Base-by-base conservation (phyloP, 108 stramenopile species). In the Stephanodiscus triporus region DNA sequence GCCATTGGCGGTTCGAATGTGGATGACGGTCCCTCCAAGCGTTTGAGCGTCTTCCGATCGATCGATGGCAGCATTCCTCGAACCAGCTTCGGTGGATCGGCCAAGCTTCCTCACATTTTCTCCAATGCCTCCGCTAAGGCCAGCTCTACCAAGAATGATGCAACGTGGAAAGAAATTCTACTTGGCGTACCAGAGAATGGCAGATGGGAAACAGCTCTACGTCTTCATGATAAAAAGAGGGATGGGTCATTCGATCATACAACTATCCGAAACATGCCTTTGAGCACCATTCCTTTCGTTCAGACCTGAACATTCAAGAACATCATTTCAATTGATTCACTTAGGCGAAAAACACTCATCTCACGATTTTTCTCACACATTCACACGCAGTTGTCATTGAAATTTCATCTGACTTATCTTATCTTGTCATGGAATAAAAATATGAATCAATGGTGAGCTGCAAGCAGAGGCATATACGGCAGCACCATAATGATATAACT, bases 211-310 rank as follows among this genome's bases (percentile, higher is more conserved):
- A 27, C 40, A 40, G 68, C 55, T 16, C 26, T 55, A 5, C 56
- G 40, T 14, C 32, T 23, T 42, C 22, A 69, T 29, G 13, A 30
- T 29, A 16, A 58, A 2, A 19, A 38, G 68, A 38, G 56, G 29
- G 37, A n/a, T 10, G 36, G 50, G 26, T 22, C 43, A 56, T 29
- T 23, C 38, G 19, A 57, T 29, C 55, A 55, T 19, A 19, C 20
- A 38, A 61, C 37, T 22, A 22, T 2, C 13, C 40, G 40, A 19
- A 69, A 58, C 43, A 58, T 45, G 68, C 68, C 68, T 23, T 57
- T 69, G 55, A 69, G 68, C 68, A 69, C 68, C 3, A 45, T 69
- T 42, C 68, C 68, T 9, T 69, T 69, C 55, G 68, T 69, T 23
- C 56, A 57, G 23, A 11, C 54, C 17, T 61, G 9, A 42, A 42